Evolutionary conservation across 345 rosid genomes (phyloP).

Genomic region (Melastoma malabathricum): DNA sequence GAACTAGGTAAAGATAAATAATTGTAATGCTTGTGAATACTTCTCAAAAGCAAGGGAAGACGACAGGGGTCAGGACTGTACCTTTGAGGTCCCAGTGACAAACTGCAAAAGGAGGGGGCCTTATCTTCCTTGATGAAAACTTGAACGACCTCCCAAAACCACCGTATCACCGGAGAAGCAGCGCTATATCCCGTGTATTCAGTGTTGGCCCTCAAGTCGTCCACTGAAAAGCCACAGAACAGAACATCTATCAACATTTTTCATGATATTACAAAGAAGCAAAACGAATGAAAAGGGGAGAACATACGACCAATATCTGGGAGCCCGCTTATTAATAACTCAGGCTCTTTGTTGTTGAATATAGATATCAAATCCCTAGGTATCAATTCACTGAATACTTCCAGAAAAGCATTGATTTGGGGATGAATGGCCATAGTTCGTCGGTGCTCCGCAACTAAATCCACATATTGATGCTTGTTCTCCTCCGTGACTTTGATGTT

Average conservation of each 20-base stretch:
- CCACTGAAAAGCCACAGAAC: constrained; percentile 33
- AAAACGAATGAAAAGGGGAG: neutral
- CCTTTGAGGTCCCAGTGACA: too few species aligned
- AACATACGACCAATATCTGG: constrained; percentile 89
- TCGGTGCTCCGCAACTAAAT: constrained; percentile 83
- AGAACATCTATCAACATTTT: too few species aligned
- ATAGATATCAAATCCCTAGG: constrained; percentile 66
- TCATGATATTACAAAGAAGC: neutral
- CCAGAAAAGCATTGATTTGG: constrained; percentile 84
- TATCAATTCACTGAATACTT: constrained; percentile 76
- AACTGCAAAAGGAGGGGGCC: too few species aligned
- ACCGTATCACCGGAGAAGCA: constrained; percentile 83
- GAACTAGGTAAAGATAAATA: too few species aligned
- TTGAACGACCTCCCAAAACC: constrained; percentile 99
- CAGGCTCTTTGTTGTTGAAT: constrained; percentile 88
- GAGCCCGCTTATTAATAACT: constrained; percentile 84
- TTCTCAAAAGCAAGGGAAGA: constrained; percentile 21
- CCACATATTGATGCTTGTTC: constrained; percentile 86
- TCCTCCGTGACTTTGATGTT: constrained; percentile 89
- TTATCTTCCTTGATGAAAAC: constrained; percentile 95
- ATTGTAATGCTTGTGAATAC: too few species aligned
- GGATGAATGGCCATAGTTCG: constrained; percentile 95
- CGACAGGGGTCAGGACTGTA: too few species aligned
- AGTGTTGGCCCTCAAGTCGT: constrained; percentile 80
- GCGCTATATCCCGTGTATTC: constrained; percentile 93